phyloP scores from a whole-genome alignment of 768 basidiomycete species.

The Suillus weaverae region DNA sequence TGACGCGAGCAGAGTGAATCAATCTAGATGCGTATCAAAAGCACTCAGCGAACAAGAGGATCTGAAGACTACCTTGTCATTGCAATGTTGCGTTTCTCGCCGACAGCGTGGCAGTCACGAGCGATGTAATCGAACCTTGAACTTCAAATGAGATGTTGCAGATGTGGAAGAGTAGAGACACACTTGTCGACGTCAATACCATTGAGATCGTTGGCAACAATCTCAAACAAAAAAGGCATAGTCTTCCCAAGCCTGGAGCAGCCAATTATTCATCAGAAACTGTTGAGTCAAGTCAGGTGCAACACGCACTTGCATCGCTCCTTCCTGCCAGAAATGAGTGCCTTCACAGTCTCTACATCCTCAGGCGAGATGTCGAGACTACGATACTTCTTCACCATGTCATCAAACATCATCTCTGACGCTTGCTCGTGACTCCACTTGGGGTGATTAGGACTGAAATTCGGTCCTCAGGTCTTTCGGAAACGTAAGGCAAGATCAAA shows the following conservation, averaged over 20 bases:
- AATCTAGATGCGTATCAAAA: slow-evolving; percentile 43
- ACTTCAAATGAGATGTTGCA: background rate
- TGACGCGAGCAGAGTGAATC: slow-evolving; percentile 71
- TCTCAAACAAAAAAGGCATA: slow-evolving; percentile 79
- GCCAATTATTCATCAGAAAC: background rate
- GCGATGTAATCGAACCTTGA: slow-evolving; percentile 79
- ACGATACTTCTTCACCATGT: slow-evolving; percentile 54
- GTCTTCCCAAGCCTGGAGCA: slow-evolving; percentile 37
- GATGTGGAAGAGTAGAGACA: slow-evolving; percentile 1
- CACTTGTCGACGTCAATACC: slow-evolving; percentile 89
- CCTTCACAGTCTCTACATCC: slow-evolving; percentile 68
- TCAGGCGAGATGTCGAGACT: slow-evolving; percentile 45
- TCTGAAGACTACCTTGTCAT: slow-evolving; percentile 38
- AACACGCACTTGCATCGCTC: slow-evolving; percentile 50
- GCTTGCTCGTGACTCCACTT: slow-evolving; percentile 78
- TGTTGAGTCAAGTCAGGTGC: background rate
- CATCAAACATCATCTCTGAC: slow-evolving; percentile 82
- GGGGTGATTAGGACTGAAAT: background rate
- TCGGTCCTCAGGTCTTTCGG: background rate
- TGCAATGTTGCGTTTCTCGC: slow-evolving; percentile 56
- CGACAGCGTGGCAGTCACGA: slow-evolving; percentile 72
- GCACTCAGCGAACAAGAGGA: background rate
- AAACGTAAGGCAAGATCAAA: background rate
- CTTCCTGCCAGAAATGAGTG: slow-evolving; percentile 69
- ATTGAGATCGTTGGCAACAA: slow-evolving; percentile 79